These are phyloP conservation scores for Immersiella caudata DNA, from an alignment of 495 filamentous ascomycete species.

Conservation along the genomic window DNA sequence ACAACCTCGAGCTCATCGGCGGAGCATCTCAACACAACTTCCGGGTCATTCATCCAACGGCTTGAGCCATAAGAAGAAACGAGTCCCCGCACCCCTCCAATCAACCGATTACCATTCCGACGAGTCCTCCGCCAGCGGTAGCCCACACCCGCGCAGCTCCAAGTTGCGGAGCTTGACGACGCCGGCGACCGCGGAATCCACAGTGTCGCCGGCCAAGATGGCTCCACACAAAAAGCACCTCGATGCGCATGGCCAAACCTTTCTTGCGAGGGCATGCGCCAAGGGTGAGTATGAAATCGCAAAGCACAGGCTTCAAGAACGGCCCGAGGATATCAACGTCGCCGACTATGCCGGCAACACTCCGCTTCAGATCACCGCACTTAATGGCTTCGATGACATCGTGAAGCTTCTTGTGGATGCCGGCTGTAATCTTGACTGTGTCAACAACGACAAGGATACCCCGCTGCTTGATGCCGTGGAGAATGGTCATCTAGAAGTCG, in stretches of 20 bases:
- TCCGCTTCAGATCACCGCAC: conserved; percentile 85
- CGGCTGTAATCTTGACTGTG: conserved; percentile 77
- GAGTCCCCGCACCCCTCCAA: conserved; percentile 59
- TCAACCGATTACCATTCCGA: conserved; percentile 69
- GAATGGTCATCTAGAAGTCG: conserved; percentile 89
- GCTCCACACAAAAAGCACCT: conserved; percentile 75
- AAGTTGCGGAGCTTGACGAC: conserved; percentile 67
- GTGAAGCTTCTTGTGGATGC: conserved; percentile 79
- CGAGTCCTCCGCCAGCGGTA: conserved; percentile 72
- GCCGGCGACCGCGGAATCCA: conserved; percentile 56
- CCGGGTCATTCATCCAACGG: conserved; percentile 53
- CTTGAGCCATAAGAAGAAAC: conserved; percentile 58
- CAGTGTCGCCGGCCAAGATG: conserved; percentile 68
- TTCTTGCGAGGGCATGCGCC: conserved; percentile 81
- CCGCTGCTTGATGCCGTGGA: conserved; percentile 95
- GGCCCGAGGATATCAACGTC: conserved; percentile 83
- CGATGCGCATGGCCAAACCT: conserved; percentile 82
- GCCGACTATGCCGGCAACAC: conserved; percentile 93
- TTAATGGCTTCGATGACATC: conserved; percentile 80
- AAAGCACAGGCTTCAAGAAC: conserved; percentile 68
- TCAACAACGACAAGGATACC: conserved; percentile 86
- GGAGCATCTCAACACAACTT: conserved; percentile 67
- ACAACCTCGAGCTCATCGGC: conserved; percentile 58
- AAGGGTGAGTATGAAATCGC: conserved; percentile 72
- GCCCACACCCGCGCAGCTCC: conserved; percentile 67